Evolutionary conservation across 352 stramenopile species (phyloP).

Genomic region (Thraustochytrium striatum): DNA sequence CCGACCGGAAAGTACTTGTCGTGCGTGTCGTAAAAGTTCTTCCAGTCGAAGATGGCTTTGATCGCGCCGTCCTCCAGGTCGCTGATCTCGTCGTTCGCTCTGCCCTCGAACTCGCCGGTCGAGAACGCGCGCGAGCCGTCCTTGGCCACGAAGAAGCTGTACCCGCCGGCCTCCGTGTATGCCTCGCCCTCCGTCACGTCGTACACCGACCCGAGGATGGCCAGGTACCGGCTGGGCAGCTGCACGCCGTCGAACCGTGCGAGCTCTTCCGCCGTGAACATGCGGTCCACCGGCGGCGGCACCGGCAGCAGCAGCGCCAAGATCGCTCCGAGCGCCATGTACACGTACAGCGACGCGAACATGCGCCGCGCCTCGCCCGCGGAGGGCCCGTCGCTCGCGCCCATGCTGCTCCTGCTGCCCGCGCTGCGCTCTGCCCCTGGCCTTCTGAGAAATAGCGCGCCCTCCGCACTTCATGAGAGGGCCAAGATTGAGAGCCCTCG

Average conservation of each 20-base stretch:
- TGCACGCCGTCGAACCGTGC: constrained; percentile 1
- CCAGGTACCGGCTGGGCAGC: constrained; percentile 7
- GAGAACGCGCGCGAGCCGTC: constrained; percentile 8
- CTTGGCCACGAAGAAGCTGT: constrained; percentile 32
- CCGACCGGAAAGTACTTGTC: not conserved
- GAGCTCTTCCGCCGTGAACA: constrained; percentile 29
- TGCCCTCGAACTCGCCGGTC: constrained; percentile 4
- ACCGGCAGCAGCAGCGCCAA: not conserved
- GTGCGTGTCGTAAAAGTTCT: constrained; percentile 19
- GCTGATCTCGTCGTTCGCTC: not conserved
- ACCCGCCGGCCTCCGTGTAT: not conserved
- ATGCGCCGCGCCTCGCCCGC: not conserved
- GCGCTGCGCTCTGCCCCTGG: not conserved
- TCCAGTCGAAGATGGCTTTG: not conserved
- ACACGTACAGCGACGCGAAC: not conserved
- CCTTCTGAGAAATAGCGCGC: no score
- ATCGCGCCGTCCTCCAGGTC: not conserved
- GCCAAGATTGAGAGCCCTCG: no score
- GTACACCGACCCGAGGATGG: constrained; percentile 9
- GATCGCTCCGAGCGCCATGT: not conserved
- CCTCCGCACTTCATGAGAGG: no score
- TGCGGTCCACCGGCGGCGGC: not conserved
- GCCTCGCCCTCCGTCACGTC: not conserved
- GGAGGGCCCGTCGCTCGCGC: not conserved
- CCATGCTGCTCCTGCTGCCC: not conserved